A percentile compares a stretch with the other conserved stretches of the same genome.
These are phyloP conservation scores for Recurvomyces mirabilis DNA, from an alignment of 495 filamentous ascomycete genomes.

Conservation along the genomic window DNA sequence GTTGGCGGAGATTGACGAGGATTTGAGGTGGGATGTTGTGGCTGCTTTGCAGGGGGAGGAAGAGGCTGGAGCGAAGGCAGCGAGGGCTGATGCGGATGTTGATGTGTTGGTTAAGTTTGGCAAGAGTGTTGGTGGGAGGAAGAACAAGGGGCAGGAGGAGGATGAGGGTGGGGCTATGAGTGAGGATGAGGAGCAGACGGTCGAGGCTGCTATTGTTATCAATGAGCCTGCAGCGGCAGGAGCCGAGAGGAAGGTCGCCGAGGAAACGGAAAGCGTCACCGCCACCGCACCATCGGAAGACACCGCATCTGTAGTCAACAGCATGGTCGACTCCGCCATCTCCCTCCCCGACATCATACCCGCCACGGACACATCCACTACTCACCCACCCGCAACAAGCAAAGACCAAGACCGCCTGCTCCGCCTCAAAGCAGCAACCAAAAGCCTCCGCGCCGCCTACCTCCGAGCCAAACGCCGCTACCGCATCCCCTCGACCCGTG, in stretches of 20 bases:
- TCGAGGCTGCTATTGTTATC: slow-evolving; percentile 17
- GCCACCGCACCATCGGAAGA: slow-evolving; percentile 3
- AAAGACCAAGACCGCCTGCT: slow-evolving; percentile 12
- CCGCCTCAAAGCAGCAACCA: slow-evolving; percentile 52
- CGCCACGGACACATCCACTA: background rate
- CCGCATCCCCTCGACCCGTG: slow-evolving; percentile 59
- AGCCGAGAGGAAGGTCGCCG: no score
- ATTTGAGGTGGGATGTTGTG: slow-evolving; percentile 32
- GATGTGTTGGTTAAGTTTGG: slow-evolving; percentile 5
- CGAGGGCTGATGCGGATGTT: slow-evolving; percentile 24
- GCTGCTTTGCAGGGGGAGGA: slow-evolving; percentile 31
- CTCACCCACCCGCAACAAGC: background rate
- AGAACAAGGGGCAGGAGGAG: background rate
- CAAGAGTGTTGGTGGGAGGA: background rate
- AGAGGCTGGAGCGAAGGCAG: slow-evolving; percentile 16
- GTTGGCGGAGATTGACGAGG: slow-evolving; percentile 42
- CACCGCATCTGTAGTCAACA: background rate
- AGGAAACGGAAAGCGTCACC: background rate
- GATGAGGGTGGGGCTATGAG: background rate
- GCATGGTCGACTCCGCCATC: slow-evolving; percentile 5
- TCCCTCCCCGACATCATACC: background rate
- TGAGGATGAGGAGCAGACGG: slow-evolving; percentile 7
- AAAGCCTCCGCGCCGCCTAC: slow-evolving; percentile 66
- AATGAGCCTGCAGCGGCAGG: background rate
- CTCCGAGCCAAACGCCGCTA: slow-evolving; percentile 67